Conservation (phyloP, 768 basidiomycete genomes). For the Rubroboletus satanas region DNA sequence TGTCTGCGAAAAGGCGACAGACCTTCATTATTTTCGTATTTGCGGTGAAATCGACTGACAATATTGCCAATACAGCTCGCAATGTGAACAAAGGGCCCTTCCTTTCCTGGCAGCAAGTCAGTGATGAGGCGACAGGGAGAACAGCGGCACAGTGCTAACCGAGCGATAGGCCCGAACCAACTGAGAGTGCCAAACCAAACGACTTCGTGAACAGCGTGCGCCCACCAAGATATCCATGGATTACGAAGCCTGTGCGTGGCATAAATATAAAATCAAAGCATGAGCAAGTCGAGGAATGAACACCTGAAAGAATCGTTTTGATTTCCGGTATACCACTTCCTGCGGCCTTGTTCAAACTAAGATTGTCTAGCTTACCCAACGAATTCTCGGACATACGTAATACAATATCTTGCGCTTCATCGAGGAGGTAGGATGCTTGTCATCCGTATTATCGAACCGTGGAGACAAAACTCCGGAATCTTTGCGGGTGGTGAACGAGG, state of each 20-base stretch:
- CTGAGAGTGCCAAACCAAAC: slow-evolving; percentile 83
- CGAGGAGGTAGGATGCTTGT: slow-evolving; percentile 23
- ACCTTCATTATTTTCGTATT: slow-evolving; percentile 98
- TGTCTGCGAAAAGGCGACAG: slow-evolving; percentile 11
- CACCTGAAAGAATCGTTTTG: slow-evolving; percentile 88
- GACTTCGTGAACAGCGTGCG: slow-evolving; percentile 88
- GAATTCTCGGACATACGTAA: slow-evolving; percentile 57
- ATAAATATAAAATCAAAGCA: slow-evolving; percentile 10
- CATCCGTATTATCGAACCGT: slow-evolving; percentile 37
- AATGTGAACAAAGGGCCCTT: slow-evolving; percentile 87
- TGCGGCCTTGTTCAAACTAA: slow-evolving; percentile 58
- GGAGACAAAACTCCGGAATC: slow-evolving; percentile 72
- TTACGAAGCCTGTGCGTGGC: slow-evolving; percentile 70
- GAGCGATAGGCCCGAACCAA: slow-evolving; percentile 87
- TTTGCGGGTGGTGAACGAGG: slow-evolving; percentile 83
- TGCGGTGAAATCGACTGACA: slow-evolving; percentile 74
- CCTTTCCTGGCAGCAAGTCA: slow-evolving; percentile 45
- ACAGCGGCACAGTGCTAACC: slow-evolving; percentile 38
- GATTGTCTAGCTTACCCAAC: slow-evolving; percentile 1
- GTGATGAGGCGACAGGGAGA: not conserved
- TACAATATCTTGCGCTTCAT: slow-evolving; percentile 69
- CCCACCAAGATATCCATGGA: slow-evolving; percentile 93
- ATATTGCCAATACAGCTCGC: slow-evolving; percentile 93
- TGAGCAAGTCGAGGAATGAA: not conserved
- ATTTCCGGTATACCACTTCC: slow-evolving; percentile 97